These are phyloP conservation scores for Penicillium coffeae DNA, from an alignment of 495 filamentous ascomycete species.

Conservation along the genomic window DNA sequence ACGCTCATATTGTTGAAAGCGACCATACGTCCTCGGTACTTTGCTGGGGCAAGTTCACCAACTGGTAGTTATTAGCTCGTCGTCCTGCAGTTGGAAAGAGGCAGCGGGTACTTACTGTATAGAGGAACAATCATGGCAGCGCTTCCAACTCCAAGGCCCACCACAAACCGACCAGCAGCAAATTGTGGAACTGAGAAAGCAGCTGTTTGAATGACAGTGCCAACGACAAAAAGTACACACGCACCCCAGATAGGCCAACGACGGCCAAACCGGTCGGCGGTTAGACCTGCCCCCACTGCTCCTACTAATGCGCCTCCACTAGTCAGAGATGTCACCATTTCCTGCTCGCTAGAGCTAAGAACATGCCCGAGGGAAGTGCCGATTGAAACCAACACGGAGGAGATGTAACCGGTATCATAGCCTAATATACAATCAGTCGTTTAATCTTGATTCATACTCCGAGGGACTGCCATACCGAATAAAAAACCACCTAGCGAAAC, in stretches of 20 bases:
- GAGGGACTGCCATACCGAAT: conserved; percentile 4
- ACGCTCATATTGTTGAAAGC: conserved; percentile 54
- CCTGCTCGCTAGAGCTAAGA: conserved; percentile 16
- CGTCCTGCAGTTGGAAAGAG: too few relatives aligned
- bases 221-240: conserved; percentile 44
- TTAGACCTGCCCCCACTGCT: conserved; percentile 44
- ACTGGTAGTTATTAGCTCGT: too few relatives aligned
- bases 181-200: conserved; percentile 46
- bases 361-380: conserved; percentile 8
- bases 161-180: conserved; percentile 45
- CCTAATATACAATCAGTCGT: neutral
- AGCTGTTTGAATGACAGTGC: conserved; percentile 38
- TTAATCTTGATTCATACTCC: neutral
- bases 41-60: conserved; percentile 46
- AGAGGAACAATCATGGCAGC: conserved; percentile 48
- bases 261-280: conserved; percentile 48
- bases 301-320: conserved; percentile 32
- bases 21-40: conserved; percentile 51
- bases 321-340: conserved; percentile 18
- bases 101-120: conserved; percentile 35
- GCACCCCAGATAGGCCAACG: conserved; percentile 46
- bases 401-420: conserved; percentile 20
- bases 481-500: conserved; percentile 17
- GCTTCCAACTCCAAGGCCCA: conserved; percentile 51
- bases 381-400: conserved; percentile 14